Conservation (phyloP, 148 eudicot genomes). For the Rhododendron simsii region DNA sequence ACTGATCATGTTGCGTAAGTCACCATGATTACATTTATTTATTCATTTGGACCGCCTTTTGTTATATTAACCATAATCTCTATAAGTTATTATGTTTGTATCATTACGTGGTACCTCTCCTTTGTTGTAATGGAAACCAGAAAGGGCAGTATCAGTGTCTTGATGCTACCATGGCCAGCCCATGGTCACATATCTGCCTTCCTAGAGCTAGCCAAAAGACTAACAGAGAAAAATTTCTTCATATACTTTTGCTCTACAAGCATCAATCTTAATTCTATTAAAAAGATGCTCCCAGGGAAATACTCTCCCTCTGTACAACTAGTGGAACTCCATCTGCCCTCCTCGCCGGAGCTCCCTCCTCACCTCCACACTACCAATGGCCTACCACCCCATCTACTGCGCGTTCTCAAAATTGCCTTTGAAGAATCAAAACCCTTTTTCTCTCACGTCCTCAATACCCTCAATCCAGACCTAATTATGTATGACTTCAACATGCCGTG, state of each 20-base stretch:
- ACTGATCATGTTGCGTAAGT: no score
- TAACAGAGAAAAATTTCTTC: neutral
- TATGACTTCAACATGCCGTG: slow-evolving; percentile 27
- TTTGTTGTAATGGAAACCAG: neutral
- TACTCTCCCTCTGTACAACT: neutral
- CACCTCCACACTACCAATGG: slow-evolving; percentile 29
- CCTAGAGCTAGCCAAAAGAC: slow-evolving; percentile 12
- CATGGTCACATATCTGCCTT: slow-evolving; percentile 12
- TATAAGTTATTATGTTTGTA: no score
- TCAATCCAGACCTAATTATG: slow-evolving; percentile 23
- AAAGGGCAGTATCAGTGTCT: neutral
- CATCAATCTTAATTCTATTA: neutral
- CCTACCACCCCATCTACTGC: slow-evolving; percentile 26
- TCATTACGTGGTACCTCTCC: neutral
- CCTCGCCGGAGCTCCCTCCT: slow-evolving; percentile 12
- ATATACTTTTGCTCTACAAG: neutral
- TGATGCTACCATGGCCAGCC: slow-evolving; percentile 14
- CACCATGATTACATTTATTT: no score
- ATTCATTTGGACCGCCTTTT: no score
- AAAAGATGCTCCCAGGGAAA: neutral
- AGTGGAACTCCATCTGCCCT: neutral
- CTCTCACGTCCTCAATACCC: neutral
- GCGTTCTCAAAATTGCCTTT: slow-evolving; percentile 16
- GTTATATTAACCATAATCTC: no score
- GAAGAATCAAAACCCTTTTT: slow-evolving; percentile 14